Evolutionary conservation across 345 rosid genomes (phyloP).

Genomic region (Eucalyptus marginata): DNA sequence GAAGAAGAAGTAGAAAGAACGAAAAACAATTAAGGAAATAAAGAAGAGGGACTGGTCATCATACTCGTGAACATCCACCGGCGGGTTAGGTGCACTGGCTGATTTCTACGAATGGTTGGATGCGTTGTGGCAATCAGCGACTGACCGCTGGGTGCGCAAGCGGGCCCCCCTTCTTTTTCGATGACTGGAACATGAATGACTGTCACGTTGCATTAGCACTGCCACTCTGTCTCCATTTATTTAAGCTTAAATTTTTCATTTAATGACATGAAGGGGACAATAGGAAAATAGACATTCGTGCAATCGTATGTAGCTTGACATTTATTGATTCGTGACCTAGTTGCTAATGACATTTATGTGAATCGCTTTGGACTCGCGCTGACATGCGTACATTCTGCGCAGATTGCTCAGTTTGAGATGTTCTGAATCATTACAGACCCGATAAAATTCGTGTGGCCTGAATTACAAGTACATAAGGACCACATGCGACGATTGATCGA

Average conservation of each 20-base stretch:
- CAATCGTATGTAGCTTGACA: neutral
- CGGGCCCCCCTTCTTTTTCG: neutral
- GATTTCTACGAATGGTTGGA: neutral
- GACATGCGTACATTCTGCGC: rapidly evolving
- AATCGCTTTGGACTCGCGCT: neutral
- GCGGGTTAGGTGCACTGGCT: neutral
- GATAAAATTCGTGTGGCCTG: neutral
- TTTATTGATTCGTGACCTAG: neutral
- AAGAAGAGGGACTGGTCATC: neutral
- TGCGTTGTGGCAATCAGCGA: neutral
- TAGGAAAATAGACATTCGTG: neutral
- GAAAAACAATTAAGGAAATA: neutral
- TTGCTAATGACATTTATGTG: neutral
- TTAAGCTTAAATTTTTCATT: neutral
- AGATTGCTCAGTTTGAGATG: neutral
- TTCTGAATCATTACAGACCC: rapidly evolving
- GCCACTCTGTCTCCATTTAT: neutral
- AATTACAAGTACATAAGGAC: too few relatives aligned
- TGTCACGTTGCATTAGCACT: neutral
- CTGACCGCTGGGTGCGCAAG: neutral
- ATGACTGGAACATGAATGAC: neutral
- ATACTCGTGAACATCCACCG: neutral
- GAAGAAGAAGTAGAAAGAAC: neutral
- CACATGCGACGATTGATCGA: rapidly evolving
- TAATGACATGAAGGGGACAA: neutral